Conservation (phyloP, 768 basidiomycete species). For the Hemileccinum rubropunctum region DNA sequence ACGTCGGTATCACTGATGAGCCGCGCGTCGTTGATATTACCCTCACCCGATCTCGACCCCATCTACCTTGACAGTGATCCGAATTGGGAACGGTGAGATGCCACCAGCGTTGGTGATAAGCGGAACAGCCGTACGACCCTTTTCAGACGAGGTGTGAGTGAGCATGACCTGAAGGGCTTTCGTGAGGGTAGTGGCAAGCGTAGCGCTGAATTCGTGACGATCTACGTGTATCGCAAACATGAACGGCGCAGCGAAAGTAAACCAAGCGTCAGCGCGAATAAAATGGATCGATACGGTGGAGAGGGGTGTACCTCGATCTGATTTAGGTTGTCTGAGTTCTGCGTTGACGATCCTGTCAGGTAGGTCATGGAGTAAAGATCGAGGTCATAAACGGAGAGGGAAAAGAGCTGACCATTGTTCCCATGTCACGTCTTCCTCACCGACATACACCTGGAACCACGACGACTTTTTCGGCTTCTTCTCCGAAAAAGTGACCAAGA, state of each 20-base stretch:
- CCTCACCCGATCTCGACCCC: slow-evolving; percentile 55
- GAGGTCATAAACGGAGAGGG: neutral
- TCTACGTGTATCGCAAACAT: slow-evolving; percentile 29
- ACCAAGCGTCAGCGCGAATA: too few species aligned
- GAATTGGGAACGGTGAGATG: slow-evolving; percentile 80
- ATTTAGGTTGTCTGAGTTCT: slow-evolving; percentile 70
- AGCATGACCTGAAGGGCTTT: slow-evolving; percentile 71
- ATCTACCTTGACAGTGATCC: slow-evolving; percentile 64
- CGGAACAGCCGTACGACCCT: slow-evolving; percentile 71
- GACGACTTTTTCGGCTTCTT: slow-evolving; percentile 73
- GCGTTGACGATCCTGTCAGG: slow-evolving; percentile 69
- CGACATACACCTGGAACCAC: slow-evolving; percentile 70
- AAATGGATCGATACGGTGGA: neutral
- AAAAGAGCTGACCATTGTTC: slow-evolving; percentile 64
- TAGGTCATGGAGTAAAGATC: neutral
- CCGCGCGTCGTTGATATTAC: too few species aligned
- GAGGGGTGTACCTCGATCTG: slow-evolving; percentile 50
- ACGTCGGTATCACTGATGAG: too few species aligned
- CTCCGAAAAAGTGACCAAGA: slow-evolving; percentile 73
- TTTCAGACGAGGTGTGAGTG: slow-evolving; percentile 74
- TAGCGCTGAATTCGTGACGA: slow-evolving; percentile 50
- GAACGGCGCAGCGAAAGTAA: too few species aligned
- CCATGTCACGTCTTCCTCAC: slow-evolving; percentile 84
- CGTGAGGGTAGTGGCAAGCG: slow-evolving; percentile 59
- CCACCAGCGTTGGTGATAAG: slow-evolving; percentile 73